phyloP scores from a whole-genome alignment of 2,329 filamentous ascomycete species.

The Zymoseptoria ardabiliae region DNA sequence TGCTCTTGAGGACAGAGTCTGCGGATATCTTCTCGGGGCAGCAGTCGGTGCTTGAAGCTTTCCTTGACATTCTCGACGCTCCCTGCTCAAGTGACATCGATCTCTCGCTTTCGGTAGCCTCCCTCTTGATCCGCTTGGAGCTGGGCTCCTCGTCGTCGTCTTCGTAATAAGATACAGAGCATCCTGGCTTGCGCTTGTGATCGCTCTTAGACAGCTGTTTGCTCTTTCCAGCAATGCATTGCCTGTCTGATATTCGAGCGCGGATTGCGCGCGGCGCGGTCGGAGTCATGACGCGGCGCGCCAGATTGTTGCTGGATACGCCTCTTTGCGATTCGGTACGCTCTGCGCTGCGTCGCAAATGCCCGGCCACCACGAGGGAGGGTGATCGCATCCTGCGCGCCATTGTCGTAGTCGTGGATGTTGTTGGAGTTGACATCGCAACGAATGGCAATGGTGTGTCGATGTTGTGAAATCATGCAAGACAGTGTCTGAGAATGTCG shows the following conservation, averaged over 20 bases:
- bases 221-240: background rate
- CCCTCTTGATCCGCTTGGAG: background rate
- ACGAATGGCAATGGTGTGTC: background rate
- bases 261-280: background rate
- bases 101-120: background rate
- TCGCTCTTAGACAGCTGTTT: background rate
- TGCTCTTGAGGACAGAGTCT: background rate
- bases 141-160: background rate
- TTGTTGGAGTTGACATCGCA: background rate
- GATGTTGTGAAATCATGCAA: too few species aligned
- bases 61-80: background rate
- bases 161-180: background rate
- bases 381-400: background rate
- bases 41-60: background rate
- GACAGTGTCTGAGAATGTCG: background rate
- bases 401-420: background rate
- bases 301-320: background rate
- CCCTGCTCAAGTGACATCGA: background rate
- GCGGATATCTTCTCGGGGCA: background rate
- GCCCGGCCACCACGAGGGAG: background rate
- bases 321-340: background rate
- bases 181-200: background rate
- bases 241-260: background rate
- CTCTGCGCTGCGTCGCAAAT: background rate
- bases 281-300: background rate